Evolutionary conservation across 1,284 basidiomycete genomes (phyloP).

Genomic region (Sporisorium exsertum): DNA sequence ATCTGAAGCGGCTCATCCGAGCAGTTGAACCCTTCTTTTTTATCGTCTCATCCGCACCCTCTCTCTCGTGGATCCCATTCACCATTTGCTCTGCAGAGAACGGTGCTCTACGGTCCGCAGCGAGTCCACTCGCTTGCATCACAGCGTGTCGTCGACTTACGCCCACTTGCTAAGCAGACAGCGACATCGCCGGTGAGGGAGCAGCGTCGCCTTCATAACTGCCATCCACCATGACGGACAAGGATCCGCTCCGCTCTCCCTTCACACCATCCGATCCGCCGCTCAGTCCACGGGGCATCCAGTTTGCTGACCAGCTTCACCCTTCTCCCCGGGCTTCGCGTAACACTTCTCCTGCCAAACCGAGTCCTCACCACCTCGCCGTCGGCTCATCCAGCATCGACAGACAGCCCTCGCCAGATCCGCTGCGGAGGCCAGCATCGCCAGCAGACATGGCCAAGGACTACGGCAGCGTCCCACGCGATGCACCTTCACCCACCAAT

Average conservation of each 20-base stretch:
- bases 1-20: slow-evolving; percentile 20
- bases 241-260: slow-evolving; percentile 39
- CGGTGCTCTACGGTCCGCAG: slow-evolving; percentile 5
- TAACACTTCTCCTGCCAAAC: slow-evolving; percentile 29
- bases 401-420: slow-evolving; percentile 28
- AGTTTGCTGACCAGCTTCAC: slow-evolving; percentile 38
- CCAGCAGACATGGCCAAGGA: slow-evolving; percentile 28
- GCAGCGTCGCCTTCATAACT: background rate
- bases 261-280: slow-evolving; percentile 23
- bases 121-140: background rate
- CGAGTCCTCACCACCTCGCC: background rate
- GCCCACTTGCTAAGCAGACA: background rate
- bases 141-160: background rate
- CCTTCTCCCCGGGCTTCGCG: slow-evolving; percentile 19
- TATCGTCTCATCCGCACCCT: background rate
- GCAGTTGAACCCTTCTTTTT: slow-evolving; percentile 12
- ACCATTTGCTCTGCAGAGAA: background rate
- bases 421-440: slow-evolving; percentile 20
- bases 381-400: slow-evolving; percentile 5
- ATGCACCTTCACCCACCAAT: slow-evolving; percentile 1
- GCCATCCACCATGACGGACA: slow-evolving; percentile 23
- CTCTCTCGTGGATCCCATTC: slow-evolving; percentile 4
- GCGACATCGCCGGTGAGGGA: background rate
- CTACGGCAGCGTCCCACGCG: slow-evolving; percentile 24
- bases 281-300: slow-evolving; percentile 39